Evolutionary conservation across 2,329 filamentous ascomycete species (phyloP).

Genomic region (Pseudogymnoascus sp.): DNA sequence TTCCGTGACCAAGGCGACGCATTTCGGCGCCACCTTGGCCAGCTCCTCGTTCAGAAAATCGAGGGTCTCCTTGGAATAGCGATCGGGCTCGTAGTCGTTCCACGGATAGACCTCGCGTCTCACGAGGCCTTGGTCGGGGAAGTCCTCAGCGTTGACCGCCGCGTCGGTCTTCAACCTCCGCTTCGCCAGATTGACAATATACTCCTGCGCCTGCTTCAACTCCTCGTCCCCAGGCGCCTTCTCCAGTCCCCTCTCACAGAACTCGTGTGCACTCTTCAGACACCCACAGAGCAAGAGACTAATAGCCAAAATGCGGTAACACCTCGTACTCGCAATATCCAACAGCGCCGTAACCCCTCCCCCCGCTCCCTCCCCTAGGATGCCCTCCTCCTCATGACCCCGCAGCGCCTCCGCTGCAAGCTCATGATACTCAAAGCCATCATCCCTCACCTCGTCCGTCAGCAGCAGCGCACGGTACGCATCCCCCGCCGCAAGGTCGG

Average conservation of each 20-base stretch:
- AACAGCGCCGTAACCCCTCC: conserved; percentile 31
- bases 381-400: conserved; percentile 9
- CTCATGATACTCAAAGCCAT: conserved; percentile 77
- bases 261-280: conserved; percentile 59
- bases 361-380: conserved; percentile 22
- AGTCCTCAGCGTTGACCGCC: conserved; percentile 43
- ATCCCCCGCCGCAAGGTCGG: conserved; percentile 82
- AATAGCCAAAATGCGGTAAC: conserved; percentile 52
- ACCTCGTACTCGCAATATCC: conserved; percentile 45
- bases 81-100: conserved; percentile 62
- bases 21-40: conserved; percentile 65
- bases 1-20: conserved; percentile 68
- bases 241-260: conserved; percentile 54
- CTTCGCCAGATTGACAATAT: conserved; percentile 47
- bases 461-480: conserved; percentile 86
- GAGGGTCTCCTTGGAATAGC: conserved; percentile 63
- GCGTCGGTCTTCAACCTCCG: conserved; percentile 37
- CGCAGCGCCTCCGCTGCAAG: conserved; percentile 43
- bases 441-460: conserved; percentile 70
- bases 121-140: conserved; percentile 64
- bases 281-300: conserved; percentile 59
- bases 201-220: conserved; percentile 45
- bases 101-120: conserved; percentile 65
- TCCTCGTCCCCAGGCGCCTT: conserved; percentile 48
- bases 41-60: conserved; percentile 65